A percentile compares a stretch with the other conserved stretches of the same genome.
Evolutionary conservation across 2,329 filamentous ascomycete species (phyloP).

Genomic region (Cytospora schulzeri): DNA sequence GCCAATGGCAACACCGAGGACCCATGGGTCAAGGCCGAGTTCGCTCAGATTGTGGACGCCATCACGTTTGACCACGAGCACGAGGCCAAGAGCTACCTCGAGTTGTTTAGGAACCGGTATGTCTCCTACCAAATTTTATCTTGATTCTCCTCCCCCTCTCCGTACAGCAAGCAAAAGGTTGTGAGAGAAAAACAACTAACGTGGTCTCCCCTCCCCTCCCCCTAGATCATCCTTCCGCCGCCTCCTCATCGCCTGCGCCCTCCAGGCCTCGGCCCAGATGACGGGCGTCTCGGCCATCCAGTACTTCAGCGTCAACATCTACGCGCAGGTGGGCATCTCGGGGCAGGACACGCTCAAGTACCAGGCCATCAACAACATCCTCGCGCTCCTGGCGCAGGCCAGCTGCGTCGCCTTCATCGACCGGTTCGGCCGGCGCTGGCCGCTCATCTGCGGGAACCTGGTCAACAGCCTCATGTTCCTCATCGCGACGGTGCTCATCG

Average conservation of each 20-base stretch:
- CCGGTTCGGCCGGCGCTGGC: constrained; percentile 69
- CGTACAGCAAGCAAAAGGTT: no score
- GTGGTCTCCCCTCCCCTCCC: background rate
- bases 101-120: constrained; percentile 64
- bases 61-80: constrained; percentile 69
- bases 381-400: constrained; percentile 70
- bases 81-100: constrained; percentile 68
- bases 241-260: constrained; percentile 67
- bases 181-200: background rate
- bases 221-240: constrained; percentile 66
- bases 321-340: constrained; percentile 68
- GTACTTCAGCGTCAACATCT: constrained; percentile 72
- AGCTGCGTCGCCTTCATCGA: constrained; percentile 71
- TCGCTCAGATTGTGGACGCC: constrained; percentile 61
- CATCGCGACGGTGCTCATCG: constrained; percentile 59
- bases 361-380: constrained; percentile 73
- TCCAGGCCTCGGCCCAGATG: constrained; percentile 76
- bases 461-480: constrained; percentile 74
- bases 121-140: no score
- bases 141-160: no score
- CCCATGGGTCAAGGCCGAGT: constrained; percentile 72
- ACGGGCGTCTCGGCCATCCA: constrained; percentile 75
- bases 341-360: constrained; percentile 69
- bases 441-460: constrained; percentile 72
- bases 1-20: constrained; percentile 67